phyloP scores from a whole-genome alignment of 2,329 filamentous ascomycete species.

The Claviceps sp. region DNA sequence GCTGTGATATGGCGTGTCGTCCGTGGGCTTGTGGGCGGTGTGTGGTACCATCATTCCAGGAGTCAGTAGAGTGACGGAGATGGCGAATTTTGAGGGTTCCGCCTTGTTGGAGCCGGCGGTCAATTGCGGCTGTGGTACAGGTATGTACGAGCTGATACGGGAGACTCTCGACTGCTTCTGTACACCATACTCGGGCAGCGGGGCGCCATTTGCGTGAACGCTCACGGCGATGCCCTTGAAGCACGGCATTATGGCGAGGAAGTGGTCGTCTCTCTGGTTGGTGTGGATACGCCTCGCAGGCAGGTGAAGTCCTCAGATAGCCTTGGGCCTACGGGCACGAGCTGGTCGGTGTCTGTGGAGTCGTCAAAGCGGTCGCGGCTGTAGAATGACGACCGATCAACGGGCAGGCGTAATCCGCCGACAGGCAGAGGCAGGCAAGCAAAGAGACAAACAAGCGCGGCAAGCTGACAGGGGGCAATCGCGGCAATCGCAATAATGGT shows the following conservation, averaged over 20 bases:
- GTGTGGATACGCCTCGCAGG: background rate
- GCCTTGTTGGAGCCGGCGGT: slow-evolving; percentile 51
- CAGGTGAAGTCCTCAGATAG: background rate
- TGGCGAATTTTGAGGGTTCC: slow-evolving; percentile 91
- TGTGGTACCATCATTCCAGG: slow-evolving; percentile 83
- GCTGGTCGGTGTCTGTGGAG: slow-evolving; percentile 1
- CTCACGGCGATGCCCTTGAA: slow-evolving; percentile 98
- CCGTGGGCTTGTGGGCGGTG: slow-evolving; percentile 69
- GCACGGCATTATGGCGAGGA: slow-evolving; percentile 59
- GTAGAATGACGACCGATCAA: too few species aligned
- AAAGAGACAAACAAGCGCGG: background rate
- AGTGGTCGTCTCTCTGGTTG: background rate
- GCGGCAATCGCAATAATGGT: background rate
- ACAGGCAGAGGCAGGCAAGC: slow-evolving; percentile 1
- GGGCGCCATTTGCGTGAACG: slow-evolving; percentile 72
- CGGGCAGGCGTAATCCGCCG: slow-evolving; percentile 7
- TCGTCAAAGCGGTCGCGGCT: background rate
- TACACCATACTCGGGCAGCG: slow-evolving; percentile 84
- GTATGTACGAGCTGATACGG: slow-evolving; percentile 93
- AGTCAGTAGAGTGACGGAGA: slow-evolving; percentile 91
- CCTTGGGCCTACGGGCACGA: background rate
- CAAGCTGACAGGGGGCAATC: background rate
- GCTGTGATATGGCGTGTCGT: slow-evolving; percentile 65
- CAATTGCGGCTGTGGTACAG: slow-evolving; percentile 78
- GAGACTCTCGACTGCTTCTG: slow-evolving; percentile 86